Evolutionary conservation across 2,329 filamentous ascomycete species (phyloP).

Genomic region (Emydomyces testavorans): DNA sequence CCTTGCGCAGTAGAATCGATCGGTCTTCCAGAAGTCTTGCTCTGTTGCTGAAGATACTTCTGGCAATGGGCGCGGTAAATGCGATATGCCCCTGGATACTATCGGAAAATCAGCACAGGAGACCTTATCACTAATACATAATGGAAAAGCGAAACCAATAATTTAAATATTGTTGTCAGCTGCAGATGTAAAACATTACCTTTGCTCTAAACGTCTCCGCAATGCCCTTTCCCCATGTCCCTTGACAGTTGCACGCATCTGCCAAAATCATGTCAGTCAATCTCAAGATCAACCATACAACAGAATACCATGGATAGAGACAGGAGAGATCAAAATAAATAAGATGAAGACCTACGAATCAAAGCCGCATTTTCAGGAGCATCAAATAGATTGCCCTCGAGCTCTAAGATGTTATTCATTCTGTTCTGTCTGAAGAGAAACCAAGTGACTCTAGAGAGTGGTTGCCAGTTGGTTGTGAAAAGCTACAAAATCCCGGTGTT

Average conservation of each 20-base stretch:
- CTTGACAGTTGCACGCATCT: conserved; percentile 50
- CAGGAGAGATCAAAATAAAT: no score
- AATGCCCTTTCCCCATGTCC: conserved; percentile 49
- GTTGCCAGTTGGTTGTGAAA: no score
- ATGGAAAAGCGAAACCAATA: background rate
- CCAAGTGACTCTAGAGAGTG: background rate
- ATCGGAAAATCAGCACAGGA: conserved; percentile 3
- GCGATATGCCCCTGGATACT: conserved; percentile 43
- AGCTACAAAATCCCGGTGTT: no score
- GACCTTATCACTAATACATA: background rate
- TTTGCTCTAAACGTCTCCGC: conserved; percentile 40
- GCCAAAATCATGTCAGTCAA: background rate
- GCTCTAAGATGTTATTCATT: conserved; percentile 22
- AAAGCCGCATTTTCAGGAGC: conserved; percentile 41
- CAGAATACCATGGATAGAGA: no score
- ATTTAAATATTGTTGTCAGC: no score
- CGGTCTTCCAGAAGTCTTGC: background rate
- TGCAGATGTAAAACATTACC: conserved; percentile 21
- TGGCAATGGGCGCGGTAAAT: conserved; percentile 41
- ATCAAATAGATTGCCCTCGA: conserved; percentile 42
- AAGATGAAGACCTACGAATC: conserved; percentile 34
- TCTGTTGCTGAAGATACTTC: conserved; percentile 10
- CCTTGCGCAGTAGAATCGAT: no score
- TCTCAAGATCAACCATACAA: background rate
- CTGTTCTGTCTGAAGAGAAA: background rate